These are phyloP conservation scores for Dichomitus squalens DNA, from an alignment of 1,284 basidiomycete genomes.

Conservation along the genomic window DNA sequence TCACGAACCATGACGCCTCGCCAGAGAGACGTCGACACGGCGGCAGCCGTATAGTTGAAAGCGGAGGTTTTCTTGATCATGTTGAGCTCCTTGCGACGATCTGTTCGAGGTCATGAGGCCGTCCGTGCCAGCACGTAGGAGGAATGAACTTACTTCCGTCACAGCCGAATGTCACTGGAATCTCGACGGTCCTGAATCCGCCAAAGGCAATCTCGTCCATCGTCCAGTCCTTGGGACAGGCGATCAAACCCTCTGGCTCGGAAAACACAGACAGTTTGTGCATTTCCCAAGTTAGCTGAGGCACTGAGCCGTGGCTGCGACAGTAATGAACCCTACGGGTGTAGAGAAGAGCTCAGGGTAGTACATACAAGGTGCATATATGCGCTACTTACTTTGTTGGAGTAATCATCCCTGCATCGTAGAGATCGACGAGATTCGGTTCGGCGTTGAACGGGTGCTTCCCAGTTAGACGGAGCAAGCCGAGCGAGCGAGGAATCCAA, in stretches of 20 bases:
- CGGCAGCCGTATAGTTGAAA: constrained; percentile 24
- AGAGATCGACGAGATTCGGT: constrained; percentile 18
- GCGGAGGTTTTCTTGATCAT: constrained; percentile 26
- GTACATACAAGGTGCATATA: not conserved
- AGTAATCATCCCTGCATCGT: constrained; percentile 27
- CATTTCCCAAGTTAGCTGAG: constrained; percentile 27
- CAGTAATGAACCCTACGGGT: constrained; percentile 29
- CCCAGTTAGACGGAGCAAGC: constrained; percentile 25
- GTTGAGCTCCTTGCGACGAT: constrained; percentile 28
- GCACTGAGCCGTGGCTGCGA: constrained; percentile 27
- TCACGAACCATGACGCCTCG: constrained; percentile 26
- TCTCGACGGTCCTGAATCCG: constrained; percentile 18
- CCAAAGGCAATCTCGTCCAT: constrained; percentile 26
- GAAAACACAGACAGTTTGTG: constrained; percentile 21
- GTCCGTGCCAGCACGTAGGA: not conserved
- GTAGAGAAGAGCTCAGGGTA: not conserved
- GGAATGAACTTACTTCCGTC: constrained; percentile 23
- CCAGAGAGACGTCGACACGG: constrained; percentile 22
- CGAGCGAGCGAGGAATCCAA: constrained; percentile 27
- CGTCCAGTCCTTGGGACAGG: constrained; percentile 14
- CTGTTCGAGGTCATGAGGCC: constrained; percentile 5
- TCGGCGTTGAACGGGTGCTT: constrained; percentile 29
- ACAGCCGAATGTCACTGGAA: constrained; percentile 29
- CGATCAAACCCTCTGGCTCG: constrained; percentile 15
- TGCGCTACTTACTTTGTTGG: constrained; percentile 22